Percentiles rank a stretch among this genome's conserved stretches.
These are phyloP conservation scores for Taiozyma sp. DNA, from an alignment of 1,139 yeast genomes.

Conservation along the genomic window DNA sequence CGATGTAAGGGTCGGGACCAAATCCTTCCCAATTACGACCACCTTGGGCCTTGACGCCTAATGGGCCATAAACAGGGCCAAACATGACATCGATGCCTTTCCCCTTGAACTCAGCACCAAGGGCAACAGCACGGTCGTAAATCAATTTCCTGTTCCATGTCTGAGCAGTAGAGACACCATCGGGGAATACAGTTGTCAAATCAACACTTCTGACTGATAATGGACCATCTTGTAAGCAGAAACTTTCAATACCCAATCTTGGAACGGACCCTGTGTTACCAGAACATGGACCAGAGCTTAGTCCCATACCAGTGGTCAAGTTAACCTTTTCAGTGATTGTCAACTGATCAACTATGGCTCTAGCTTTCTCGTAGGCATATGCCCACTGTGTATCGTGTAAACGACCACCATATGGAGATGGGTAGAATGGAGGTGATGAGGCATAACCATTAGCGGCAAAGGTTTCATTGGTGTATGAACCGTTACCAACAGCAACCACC, in stretches of 20 bases:
- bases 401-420: slow-evolving; percentile 15
- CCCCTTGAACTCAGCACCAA: slow-evolving; percentile 14
- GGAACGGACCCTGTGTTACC: slow-evolving; percentile 59
- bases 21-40: slow-evolving; percentile 58
- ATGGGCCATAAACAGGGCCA: slow-evolving; percentile 53
- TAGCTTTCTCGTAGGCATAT: slow-evolving; percentile 47
- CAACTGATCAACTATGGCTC: slow-evolving; percentile 45
- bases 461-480: background rate
- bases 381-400: slow-evolving; percentile 37
- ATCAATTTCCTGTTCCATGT: slow-evolving; percentile 50
- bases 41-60: slow-evolving; percentile 49
- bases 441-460: background rate
- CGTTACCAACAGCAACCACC: background rate
- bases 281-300: slow-evolving; percentile 49
- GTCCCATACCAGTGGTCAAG: slow-evolving; percentile 58
- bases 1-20: slow-evolving; percentile 54
- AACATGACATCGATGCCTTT: slow-evolving; percentile 37
- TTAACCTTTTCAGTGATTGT: slow-evolving; percentile 54
- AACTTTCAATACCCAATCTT: slow-evolving; percentile 45
- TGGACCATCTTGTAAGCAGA: slow-evolving; percentile 61
- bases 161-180: slow-evolving; percentile 51
- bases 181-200: slow-evolving; percentile 49
- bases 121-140: slow-evolving; percentile 40
- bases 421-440: slow-evolving; percentile 8
- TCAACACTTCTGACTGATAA: slow-evolving; percentile 54